phyloP scores from a whole-genome alignment of 2,329 filamentous ascomycete species.

The Sclerotiophoma versabilis region DNA sequence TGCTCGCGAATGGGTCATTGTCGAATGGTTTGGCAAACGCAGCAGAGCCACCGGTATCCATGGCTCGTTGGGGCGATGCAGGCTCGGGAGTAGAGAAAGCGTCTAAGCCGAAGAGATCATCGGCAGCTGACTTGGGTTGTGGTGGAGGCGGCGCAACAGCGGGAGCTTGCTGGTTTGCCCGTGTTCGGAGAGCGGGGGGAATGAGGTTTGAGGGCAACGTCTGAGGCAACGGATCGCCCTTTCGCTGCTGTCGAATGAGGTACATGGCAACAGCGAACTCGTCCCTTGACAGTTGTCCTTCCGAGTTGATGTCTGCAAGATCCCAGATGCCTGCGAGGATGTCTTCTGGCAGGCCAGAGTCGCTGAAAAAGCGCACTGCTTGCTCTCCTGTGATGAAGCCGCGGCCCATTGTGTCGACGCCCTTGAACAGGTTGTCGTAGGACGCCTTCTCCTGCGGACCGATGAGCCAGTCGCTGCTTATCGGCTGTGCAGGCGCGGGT shows the following conservation, averaged over 20 bases:
- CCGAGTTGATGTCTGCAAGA: constrained; percentile 89
- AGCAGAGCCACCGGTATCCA: constrained; percentile 77
- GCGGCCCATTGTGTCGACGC: constrained; percentile 78
- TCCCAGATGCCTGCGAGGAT: constrained; percentile 96
- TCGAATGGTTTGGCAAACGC: constrained; percentile 53
- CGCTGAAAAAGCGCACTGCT: constrained; percentile 91
- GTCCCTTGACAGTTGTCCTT: constrained; percentile 83
- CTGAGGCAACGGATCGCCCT: constrained; percentile 72
- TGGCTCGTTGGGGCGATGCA: constrained; percentile 65
- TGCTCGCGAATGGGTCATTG: constrained; percentile 69
- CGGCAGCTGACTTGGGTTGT: constrained; percentile 78
- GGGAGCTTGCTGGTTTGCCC: constrained; percentile 57
- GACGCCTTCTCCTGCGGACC: constrained; percentile 82
- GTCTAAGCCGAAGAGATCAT: constrained; percentile 93
- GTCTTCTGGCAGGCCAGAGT: constrained; percentile 89
- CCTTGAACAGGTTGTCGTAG: constrained; percentile 86
- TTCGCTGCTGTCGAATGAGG: constrained; percentile 88
- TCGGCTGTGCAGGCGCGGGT: constrained; percentile 60
- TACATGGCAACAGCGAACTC: constrained; percentile 99
- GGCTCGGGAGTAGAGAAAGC: constrained; percentile 63
- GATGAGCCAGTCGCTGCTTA: constrained; percentile 79
- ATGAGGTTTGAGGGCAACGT: constrained; percentile 82
- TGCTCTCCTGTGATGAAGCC: constrained; percentile 93
- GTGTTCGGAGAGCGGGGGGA: constrained; percentile 79
- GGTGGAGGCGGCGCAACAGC: constrained; percentile 42